Conservation (phyloP, 2,329 filamentous ascomycete species). For the Colletotrichum sp. region DNA sequence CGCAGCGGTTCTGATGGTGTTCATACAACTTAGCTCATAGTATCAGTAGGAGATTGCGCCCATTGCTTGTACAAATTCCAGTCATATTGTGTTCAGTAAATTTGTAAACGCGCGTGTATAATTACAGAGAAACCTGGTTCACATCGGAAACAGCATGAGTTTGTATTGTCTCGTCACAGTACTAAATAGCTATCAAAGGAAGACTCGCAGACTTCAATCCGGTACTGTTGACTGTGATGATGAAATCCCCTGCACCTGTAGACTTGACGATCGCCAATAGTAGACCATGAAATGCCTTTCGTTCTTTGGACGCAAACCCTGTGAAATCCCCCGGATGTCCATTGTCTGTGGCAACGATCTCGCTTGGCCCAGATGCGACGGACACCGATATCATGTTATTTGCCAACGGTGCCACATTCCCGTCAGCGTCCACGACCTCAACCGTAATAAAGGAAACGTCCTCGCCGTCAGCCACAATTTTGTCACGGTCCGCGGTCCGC, state of each 20-base stretch:
- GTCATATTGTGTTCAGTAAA: accelerated
- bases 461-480: not conserved
- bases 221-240: not conserved
- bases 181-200: not conserved
- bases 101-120: not conserved
- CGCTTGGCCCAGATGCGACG: not conserved
- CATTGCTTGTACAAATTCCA: not conserved
- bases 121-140: too few species aligned
- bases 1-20: not conserved
- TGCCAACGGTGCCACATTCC: not conserved
- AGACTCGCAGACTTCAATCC: not conserved
- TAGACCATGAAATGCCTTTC: not conserved
- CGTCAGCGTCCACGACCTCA: not conserved
- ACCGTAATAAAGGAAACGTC: not conserved
- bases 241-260: not conserved
- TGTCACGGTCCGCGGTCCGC: not conserved
- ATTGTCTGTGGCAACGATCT: not conserved
- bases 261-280: not conserved
- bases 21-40: not conserved
- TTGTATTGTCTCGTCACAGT: not conserved
- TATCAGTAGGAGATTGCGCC: not conserved
- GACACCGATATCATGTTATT: not conserved
- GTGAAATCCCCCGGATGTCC: not conserved
- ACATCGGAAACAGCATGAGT: accelerated
- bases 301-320: not conserved